These are phyloP conservation scores for Trichoderma breve DNA, from an alignment of 2,329 filamentous ascomycete species.

Conservation along the genomic window DNA sequence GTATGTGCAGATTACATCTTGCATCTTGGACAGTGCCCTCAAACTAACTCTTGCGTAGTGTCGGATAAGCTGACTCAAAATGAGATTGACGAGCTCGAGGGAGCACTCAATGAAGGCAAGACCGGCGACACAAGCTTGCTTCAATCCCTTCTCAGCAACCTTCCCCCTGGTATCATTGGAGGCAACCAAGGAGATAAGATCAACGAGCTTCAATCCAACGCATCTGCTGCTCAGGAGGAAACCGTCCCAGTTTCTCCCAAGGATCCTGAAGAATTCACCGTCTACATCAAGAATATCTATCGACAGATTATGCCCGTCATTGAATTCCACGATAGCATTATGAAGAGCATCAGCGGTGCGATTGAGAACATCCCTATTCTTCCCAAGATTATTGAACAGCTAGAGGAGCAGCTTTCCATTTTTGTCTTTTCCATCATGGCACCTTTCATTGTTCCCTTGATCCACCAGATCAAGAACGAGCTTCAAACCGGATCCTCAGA, in stretches of 20 bases:
- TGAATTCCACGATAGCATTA: slow-evolving; percentile 84
- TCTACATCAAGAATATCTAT: slow-evolving; percentile 70
- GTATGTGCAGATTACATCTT: slow-evolving; percentile 32
- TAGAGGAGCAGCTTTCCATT: slow-evolving; percentile 82
- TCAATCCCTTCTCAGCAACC: slow-evolving; percentile 74
- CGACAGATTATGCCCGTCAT: slow-evolving; percentile 85
- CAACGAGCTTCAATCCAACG: slow-evolving; percentile 75
- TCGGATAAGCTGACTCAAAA: slow-evolving; percentile 89
- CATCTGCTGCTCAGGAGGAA: slow-evolving; percentile 71
- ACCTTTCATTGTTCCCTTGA: slow-evolving; percentile 81
- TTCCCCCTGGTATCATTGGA: slow-evolving; percentile 78
- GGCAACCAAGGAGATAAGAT: slow-evolving; percentile 73
- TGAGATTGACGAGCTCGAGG: slow-evolving; percentile 84
- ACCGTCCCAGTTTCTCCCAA: slow-evolving; percentile 72
- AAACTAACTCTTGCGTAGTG: slow-evolving; percentile 43
- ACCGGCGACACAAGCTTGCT: slow-evolving; percentile 70
- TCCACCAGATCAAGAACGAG: slow-evolving; percentile 82
- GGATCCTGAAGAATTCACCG: slow-evolving; percentile 79
- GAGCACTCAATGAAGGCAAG: slow-evolving; percentile 66
- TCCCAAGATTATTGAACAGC: slow-evolving; percentile 78
- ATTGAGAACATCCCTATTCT: slow-evolving; percentile 84
- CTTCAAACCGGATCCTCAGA: slow-evolving; percentile 81
- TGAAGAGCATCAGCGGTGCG: slow-evolving; percentile 73
- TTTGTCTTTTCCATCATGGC: slow-evolving; percentile 92
- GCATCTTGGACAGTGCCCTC: background rate